These are phyloP conservation scores for Stenogyne calaminthoides DNA, from an alignment of 305 asterid genomes.

Conservation along the genomic window DNA sequence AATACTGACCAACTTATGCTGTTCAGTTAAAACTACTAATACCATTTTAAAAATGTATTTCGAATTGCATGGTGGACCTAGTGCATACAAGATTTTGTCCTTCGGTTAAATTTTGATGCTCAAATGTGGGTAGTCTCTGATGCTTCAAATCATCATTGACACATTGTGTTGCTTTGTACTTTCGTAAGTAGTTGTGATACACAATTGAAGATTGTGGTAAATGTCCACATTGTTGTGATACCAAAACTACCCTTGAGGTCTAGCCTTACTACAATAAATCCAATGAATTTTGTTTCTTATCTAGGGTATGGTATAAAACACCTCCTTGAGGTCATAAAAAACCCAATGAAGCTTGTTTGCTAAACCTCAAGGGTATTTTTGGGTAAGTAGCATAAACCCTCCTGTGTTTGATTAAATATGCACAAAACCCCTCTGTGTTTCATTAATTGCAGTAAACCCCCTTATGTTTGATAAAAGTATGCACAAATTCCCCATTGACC, in stretches of 20 bases:
- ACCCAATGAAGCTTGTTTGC: not conserved
- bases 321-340: not conserved
- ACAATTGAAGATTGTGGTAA: conserved; percentile 9
- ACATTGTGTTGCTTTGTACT: not conserved
- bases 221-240: not conserved
- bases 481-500: too few relatives aligned
- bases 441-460: too few relatives aligned
- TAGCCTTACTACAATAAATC: not conserved
- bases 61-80: too few relatives aligned
- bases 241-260: not conserved
- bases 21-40: too few relatives aligned
- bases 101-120: not conserved
- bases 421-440: too few relatives aligned
- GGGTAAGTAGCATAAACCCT: too few relatives aligned
- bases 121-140: not conserved
- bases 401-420: too few relatives aligned
- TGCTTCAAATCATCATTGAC: not conserved
- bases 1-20: too few relatives aligned
- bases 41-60: too few relatives aligned
- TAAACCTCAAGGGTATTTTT: not conserved
- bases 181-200: not conserved
- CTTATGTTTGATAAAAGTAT: too few relatives aligned
- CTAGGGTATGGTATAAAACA: not conserved
- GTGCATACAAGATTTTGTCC: not conserved
- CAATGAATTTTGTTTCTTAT: not conserved